Evolutionary conservation across 2,329 filamentous ascomycete species (phyloP).

Genomic region (Colletotrichum magnum): DNA sequence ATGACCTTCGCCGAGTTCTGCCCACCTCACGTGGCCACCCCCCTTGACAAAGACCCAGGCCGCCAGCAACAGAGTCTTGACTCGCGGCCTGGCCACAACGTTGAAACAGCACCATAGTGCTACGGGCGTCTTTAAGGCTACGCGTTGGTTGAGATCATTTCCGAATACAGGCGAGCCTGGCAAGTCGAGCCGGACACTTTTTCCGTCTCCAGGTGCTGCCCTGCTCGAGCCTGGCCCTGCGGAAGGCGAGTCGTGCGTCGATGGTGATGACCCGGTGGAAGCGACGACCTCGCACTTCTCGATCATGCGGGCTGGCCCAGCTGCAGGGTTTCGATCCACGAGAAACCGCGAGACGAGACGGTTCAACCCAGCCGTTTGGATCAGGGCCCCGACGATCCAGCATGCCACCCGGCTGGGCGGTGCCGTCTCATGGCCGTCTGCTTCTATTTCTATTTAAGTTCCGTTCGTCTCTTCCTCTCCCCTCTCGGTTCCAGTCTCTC

Average conservation of each 20-base stretch:
- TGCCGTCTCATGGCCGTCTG: conserved; percentile 8
- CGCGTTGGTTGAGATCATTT: not conserved
- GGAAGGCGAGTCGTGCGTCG: too few relatives aligned
- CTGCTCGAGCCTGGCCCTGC: too few relatives aligned
- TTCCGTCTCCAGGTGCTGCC: not conserved
- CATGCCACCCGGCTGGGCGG: conserved; percentile 4
- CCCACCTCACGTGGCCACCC: not conserved
- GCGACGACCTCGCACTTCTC: not conserved
- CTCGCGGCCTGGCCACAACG: not conserved
- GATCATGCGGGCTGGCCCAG: not conserved
- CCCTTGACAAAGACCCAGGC: not conserved
- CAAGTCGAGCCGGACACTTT: not conserved
- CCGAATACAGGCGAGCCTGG: not conserved
- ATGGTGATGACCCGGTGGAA: too few relatives aligned
- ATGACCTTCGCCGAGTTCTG: not conserved
- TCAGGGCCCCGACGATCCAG: not conserved
- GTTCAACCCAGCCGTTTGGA: conserved; percentile 5
- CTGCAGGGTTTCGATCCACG: not conserved
- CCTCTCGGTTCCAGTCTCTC: not conserved
- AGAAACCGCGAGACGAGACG: not conserved
- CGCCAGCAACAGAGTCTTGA: not conserved
- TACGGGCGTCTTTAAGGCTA: not conserved
- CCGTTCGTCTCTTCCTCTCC: too few relatives aligned
- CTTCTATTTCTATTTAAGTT: not conserved
- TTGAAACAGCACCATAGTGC: not conserved